Percentiles rank a stretch among this genome's conserved stretches.
Evolutionary conservation across 192 early-diverging fungal genomes (phyloP).

Genomic region (Chytriomyces sp.): DNA sequence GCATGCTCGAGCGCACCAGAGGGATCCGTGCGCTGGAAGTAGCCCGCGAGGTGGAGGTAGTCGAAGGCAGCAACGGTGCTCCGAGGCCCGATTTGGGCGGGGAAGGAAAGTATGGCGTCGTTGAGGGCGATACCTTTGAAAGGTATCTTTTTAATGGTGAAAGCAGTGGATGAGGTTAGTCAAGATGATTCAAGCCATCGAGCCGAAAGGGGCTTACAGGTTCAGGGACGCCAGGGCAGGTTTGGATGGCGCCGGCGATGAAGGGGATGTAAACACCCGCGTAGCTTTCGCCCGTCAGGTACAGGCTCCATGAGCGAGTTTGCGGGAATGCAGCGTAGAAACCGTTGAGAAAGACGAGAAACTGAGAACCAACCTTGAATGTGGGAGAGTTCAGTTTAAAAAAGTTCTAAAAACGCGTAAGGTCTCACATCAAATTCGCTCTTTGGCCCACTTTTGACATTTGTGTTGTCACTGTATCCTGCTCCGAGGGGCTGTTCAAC

Average conservation of each 20-base stretch:
- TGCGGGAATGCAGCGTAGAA: conserved; percentile 44
- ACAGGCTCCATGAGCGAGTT: conserved; percentile 31
- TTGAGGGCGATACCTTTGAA: conserved; percentile 35
- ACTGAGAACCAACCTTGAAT: conserved; percentile 24
- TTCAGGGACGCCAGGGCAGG: conserved; percentile 10
- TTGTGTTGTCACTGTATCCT: conserved; percentile 25
- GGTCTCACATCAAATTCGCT: conserved; percentile 5
- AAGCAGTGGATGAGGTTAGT: neutral
- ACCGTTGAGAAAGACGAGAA: conserved; percentile 36
- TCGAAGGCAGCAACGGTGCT: neutral
- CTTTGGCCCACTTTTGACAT: neutral
- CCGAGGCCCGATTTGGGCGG: neutral
- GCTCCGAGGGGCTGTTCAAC: conserved; percentile 42
- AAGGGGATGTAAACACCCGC: conserved; percentile 48
- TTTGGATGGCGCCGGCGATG: conserved; percentile 34
- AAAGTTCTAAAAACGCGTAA: neutral
- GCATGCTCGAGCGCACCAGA: neutral
- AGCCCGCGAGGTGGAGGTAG: neutral
- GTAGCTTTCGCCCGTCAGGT: conserved; percentile 47
- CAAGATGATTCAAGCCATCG: neutral
- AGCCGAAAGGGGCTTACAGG: neutral
- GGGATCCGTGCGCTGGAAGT: neutral
- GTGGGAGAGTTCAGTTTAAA: neutral
- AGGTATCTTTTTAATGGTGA: conserved; percentile 17
- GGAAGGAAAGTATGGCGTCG: conserved; percentile 22